These are phyloP conservation scores for Jatropha curcas DNA, from an alignment of 345 rosid species.

Conservation along the genomic window DNA sequence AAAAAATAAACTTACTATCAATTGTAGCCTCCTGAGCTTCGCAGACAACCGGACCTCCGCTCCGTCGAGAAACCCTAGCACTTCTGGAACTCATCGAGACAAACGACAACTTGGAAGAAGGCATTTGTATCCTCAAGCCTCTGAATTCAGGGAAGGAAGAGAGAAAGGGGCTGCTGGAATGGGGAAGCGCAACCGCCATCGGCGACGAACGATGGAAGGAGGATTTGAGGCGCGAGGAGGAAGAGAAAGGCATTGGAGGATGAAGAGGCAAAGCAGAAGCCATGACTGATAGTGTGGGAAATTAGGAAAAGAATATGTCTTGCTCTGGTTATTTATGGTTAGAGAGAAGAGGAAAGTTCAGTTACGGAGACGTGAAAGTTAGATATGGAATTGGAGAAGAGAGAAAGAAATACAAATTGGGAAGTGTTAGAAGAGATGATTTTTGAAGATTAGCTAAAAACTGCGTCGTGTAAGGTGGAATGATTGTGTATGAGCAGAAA, in stretches of 20 bases:
- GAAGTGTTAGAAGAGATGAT: neutral
- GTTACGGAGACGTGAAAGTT: conserved; percentile 14
- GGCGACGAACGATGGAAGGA: conserved; percentile 29
- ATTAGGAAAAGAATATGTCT: neutral
- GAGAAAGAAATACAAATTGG: neutral
- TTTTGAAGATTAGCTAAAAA: neutral
- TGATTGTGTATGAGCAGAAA: too few species aligned
- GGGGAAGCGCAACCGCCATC: conserved; percentile 16
- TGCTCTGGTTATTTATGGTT: neutral
- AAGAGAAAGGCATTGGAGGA: conserved; percentile 19
- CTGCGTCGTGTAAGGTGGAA: neutral
- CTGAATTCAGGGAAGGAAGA: conserved; percentile 42
- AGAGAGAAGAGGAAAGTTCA: neutral
- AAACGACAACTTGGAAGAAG: conserved; percentile 26
- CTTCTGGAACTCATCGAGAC: conserved; percentile 29
- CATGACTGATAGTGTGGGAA: conserved; percentile 27
- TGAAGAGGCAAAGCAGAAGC: neutral
- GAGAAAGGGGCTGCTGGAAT: conserved; percentile 18
- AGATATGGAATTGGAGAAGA: neutral
- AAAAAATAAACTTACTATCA: conserved; percentile 39
- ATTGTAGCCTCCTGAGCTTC: conserved; percentile 56
- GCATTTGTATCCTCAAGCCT: conserved; percentile 47
- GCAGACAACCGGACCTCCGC: conserved; percentile 39
- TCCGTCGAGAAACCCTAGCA: conserved; percentile 33
- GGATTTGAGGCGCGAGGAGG: conserved; percentile 29